phyloP scores from a whole-genome alignment of 805 yeast species.

The Metschnikowia orientalis region DNA sequence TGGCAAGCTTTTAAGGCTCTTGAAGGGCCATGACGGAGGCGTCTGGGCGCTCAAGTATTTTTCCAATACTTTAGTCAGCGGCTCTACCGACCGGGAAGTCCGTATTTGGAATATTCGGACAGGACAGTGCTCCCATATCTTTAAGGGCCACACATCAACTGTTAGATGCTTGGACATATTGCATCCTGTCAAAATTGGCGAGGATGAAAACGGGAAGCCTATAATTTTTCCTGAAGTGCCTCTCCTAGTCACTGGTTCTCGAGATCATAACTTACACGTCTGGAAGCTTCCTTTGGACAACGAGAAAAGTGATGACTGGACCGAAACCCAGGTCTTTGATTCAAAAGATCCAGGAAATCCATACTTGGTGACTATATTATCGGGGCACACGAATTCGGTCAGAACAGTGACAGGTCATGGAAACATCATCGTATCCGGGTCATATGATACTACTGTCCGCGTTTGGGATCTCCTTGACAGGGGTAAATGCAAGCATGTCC shows the following conservation, averaged over 20 bases:
- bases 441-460: conserved; percentile 84
- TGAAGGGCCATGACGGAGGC: conserved; percentile 93
- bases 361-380: conserved; percentile 27
- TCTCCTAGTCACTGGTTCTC: conserved; percentile 50
- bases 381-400: conserved; percentile 65
- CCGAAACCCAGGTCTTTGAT: conserved; percentile 33
- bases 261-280: conserved; percentile 43
- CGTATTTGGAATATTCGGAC: conserved; percentile 87
- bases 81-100: conserved; percentile 91
- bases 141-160: conserved; percentile 88
- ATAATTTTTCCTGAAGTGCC: conserved; percentile 59
- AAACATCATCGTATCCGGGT: conserved; percentile 78
- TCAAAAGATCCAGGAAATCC: conserved; percentile 28
- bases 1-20: conserved; percentile 57
- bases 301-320: conserved; percentile 32
- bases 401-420: conserved; percentile 86
- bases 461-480: conserved; percentile 81
- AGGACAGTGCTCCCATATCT: conserved; percentile 85
- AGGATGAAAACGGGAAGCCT: conserved; percentile 54
- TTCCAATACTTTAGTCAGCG: conserved; percentile 81
- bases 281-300: conserved; percentile 54
- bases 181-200: conserved; percentile 61
- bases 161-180: conserved; percentile 86
- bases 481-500: conserved; percentile 65
- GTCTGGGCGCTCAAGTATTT: conserved; percentile 96